A percentile compares a stretch with the other conserved stretches of the same genome.
Conservation (phyloP, 23 red algal genomes). For the Gracilaria caudata region DNA sequence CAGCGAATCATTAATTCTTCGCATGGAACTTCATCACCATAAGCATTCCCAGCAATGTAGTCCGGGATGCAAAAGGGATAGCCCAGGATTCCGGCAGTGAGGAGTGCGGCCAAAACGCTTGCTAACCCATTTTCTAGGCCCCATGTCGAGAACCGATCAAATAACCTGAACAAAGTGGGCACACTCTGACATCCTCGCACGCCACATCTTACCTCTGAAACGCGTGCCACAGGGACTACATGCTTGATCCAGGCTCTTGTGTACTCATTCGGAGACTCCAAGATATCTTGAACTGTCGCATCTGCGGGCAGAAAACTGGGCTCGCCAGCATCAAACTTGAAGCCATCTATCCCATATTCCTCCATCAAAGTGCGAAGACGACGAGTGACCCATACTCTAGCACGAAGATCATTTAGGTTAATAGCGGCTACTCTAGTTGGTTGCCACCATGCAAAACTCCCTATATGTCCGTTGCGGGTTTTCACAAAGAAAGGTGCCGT, state of each 20-base stretch:
- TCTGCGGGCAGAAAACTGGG: constrained; percentile 81
- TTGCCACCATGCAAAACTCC: constrained; percentile 87
- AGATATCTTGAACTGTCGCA: constrained; percentile 45
- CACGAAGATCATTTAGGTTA: constrained; percentile 74
- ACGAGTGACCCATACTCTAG: constrained; percentile 63
- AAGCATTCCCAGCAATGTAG: constrained; percentile 91
- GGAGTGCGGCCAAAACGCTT: constrained; percentile 74
- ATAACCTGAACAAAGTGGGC: constrained; percentile 80
- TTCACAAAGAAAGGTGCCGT: constrained; percentile 68
- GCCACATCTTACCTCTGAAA: constrained; percentile 82
- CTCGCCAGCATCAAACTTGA: constrained; percentile 98
- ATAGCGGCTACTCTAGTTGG: constrained; percentile 78
- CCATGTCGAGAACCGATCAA: constrained; percentile 93
- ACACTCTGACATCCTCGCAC: constrained; percentile 73
- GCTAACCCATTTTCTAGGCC: constrained; percentile 81
- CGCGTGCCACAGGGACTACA: constrained; percentile 60
- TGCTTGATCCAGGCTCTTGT: constrained; percentile 73
- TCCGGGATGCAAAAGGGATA: constrained; percentile 92
- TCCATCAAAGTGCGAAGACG: constrained; percentile 63
- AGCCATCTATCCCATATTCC: constrained; percentile 89
- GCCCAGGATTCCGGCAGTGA: constrained; percentile 82
- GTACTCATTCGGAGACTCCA: constrained; percentile 75
- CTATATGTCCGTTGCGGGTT: constrained; percentile 41
- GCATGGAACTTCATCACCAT: constrained; percentile 75
- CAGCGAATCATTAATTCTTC: constrained; percentile 88